Conservation (phyloP, 2,329 filamentous ascomycete species). For the Fusarium incarnatum region DNA sequence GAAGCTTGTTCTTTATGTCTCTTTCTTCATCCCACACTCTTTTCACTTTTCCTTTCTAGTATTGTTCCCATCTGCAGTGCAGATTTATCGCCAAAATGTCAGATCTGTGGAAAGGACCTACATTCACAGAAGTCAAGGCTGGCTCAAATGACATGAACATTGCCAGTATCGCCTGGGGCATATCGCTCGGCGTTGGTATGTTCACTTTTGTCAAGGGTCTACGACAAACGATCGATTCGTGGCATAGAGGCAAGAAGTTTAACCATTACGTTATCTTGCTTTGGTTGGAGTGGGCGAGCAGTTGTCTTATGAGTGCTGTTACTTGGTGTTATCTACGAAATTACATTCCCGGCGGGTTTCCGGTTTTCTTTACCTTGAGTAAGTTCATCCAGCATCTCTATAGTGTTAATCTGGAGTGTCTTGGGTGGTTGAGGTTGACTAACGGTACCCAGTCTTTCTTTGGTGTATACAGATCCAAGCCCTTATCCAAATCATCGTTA, state of each 20-base stretch:
- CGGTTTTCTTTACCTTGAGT: slow-evolving; percentile 43
- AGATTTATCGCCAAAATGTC: slow-evolving; percentile 23
- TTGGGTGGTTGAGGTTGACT: no score
- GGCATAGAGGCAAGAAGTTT: slow-evolving; percentile 37
- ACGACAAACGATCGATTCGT: slow-evolving; percentile 42
- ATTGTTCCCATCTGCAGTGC: neutral
- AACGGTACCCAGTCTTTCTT: slow-evolving; percentile 33
- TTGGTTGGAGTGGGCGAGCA: slow-evolving; percentile 44
- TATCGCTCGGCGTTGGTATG: slow-evolving; percentile 45
- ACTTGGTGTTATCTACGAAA: slow-evolving; percentile 44
- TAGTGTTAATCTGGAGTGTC: no score
- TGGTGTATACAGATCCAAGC: slow-evolving; percentile 62
- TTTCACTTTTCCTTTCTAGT: no score
- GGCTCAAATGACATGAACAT: slow-evolving; percentile 44
- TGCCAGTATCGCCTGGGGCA: slow-evolving; percentile 46
- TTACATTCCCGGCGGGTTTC: slow-evolving; percentile 43
- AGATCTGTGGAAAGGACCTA: slow-evolving; percentile 33
- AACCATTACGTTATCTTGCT: slow-evolving; percentile 43
- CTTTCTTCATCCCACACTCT: no score
- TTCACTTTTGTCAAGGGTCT: slow-evolving; percentile 42
- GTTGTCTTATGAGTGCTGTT: slow-evolving; percentile 44
- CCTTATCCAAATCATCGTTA: slow-evolving; percentile 67
- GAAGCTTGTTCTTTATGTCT: neutral
- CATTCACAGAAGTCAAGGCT: slow-evolving; percentile 23
- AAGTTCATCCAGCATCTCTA: neutral